These are phyloP conservation scores for Byssothecium circinans DNA, from an alignment of 2,329 filamentous ascomycete genomes.

Conservation along the genomic window DNA sequence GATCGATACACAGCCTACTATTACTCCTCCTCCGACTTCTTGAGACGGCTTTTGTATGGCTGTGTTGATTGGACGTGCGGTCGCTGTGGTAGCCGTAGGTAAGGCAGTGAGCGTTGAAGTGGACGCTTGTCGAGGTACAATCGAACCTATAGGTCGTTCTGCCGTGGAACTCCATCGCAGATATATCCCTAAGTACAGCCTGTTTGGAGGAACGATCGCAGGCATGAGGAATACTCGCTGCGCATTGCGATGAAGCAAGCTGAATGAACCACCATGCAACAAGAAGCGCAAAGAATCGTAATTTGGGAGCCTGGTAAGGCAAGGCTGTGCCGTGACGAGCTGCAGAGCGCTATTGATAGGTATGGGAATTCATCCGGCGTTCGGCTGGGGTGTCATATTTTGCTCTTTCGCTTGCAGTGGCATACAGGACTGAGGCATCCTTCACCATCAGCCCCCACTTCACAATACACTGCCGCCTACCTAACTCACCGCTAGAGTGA, in stretches of 20 bases:
- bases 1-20: background rate
- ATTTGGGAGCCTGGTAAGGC: too few relatives aligned
- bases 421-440: too few relatives aligned
- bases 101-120: background rate
- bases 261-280: background rate
- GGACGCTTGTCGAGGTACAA: background rate
- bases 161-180: background rate
- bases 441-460: too few relatives aligned
- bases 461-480: too few relatives aligned
- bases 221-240: background rate
- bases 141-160: too few relatives aligned
- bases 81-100: background rate
- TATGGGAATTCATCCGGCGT: too few relatives aligned
- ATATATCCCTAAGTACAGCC: background rate
- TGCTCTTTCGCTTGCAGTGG: too few relatives aligned
- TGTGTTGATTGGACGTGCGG: background rate
- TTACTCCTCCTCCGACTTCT: constrained; percentile 3
- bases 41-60: background rate
- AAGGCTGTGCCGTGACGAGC: too few relatives aligned
- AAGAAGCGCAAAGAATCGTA: background rate
- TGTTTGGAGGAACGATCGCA: background rate
- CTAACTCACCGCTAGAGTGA: too few relatives aligned
- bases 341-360: too few relatives aligned
- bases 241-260: background rate
- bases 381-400: too few relatives aligned